Evolutionary conservation across 179 eudicot species (phyloP).

Genomic region (Amaranthus tricolor): DNA sequence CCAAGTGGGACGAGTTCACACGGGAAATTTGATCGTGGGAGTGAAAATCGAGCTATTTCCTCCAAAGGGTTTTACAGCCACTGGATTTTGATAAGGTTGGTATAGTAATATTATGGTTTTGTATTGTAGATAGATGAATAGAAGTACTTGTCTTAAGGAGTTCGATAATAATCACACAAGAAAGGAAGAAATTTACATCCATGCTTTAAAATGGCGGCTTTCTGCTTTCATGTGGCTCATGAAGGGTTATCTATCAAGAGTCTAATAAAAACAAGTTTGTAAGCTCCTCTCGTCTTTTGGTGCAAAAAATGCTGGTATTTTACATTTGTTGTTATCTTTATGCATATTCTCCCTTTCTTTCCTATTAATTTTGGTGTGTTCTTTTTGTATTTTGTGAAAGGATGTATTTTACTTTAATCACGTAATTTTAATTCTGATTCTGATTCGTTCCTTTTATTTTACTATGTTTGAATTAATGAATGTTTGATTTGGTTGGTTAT

Average conservation of each 20-base stretch:
- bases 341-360: neutral
- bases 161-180: conserved; percentile 20
- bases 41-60: neutral
- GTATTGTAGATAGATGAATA: conserved; percentile 23
- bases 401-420: too few species aligned
- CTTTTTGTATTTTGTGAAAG: neutral
- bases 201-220: conserved; percentile 13
- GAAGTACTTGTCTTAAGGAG: neutral
- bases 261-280: conserved; percentile 11
- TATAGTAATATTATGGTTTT: neutral
- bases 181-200: conserved; percentile 14
- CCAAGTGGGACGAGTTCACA: conserved; percentile 4
- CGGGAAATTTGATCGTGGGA: neutral
- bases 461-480: too few species aligned
- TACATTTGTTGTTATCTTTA: neutral
- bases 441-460: too few species aligned
- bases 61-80: conserved; percentile 20
- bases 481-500: too few species aligned
- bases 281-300: neutral
- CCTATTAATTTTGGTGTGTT: conserved; percentile 3
- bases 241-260: conserved; percentile 5
- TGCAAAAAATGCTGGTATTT: neutral
- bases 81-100: conserved; percentile 37
- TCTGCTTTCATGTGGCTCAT: conserved; percentile 23
- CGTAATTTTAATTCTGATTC: too few species aligned